Conservation (phyloP, 768 basidiomycete species). For the Mycena amicta region DNA sequence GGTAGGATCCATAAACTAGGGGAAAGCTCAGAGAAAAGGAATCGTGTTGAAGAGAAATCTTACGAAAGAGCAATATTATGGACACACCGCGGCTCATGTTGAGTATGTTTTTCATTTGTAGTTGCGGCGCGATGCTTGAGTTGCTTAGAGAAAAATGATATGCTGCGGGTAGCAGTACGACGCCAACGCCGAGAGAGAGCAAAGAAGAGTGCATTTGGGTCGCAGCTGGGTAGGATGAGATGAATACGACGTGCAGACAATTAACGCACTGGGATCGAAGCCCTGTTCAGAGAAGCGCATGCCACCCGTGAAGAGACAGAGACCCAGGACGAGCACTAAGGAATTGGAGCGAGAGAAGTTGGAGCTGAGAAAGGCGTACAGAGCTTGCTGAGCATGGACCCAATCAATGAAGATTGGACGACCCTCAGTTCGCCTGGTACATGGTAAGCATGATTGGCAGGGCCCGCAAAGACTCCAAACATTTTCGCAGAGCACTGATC, state of each 20-base stretch:
- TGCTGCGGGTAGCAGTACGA: conserved; percentile 75
- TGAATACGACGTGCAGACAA: not conserved
- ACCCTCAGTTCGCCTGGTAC: too few species aligned
- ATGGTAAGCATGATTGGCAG: too few species aligned
- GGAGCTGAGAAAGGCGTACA: conserved; percentile 35
- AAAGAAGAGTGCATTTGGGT: conserved; percentile 76
- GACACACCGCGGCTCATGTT: conserved; percentile 81
- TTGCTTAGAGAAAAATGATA: conserved; percentile 65
- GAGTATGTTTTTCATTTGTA: conserved; percentile 55
- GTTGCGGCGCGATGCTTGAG: conserved; percentile 23
- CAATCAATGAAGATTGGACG: conserved; percentile 77
- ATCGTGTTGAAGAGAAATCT: too few species aligned
- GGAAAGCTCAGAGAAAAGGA: too few species aligned
- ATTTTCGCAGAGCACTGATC: conserved; percentile 80
- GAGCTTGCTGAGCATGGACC: conserved; percentile 80
- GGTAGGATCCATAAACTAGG: conserved; percentile 71
- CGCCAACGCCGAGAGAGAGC: conserved; percentile 75
- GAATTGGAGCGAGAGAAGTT: not conserved
- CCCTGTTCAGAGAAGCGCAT: conserved; percentile 76
- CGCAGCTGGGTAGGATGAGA: conserved; percentile 46
- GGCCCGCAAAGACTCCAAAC: too few species aligned
- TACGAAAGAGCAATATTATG: conserved; percentile 64
- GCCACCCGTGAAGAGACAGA: conserved; percentile 86
- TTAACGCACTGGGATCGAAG: conserved; percentile 64
- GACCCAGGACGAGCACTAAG: conserved; percentile 75